These are phyloP conservation scores for Pyrenophora seminiperda DNA, from an alignment of 2,329 filamentous ascomycete species.

Conservation along the genomic window DNA sequence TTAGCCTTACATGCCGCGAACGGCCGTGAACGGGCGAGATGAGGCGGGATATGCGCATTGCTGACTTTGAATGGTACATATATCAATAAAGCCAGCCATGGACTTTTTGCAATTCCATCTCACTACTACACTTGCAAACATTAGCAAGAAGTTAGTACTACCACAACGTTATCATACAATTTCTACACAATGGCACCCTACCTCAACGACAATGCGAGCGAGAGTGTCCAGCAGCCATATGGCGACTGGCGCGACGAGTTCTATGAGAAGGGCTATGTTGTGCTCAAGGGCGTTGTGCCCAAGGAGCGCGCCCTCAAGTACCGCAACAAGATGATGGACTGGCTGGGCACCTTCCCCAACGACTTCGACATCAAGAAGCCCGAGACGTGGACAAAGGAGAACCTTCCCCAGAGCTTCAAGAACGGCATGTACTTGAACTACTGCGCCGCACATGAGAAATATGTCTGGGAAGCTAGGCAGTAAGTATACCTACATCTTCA, in stretches of 20 bases:
- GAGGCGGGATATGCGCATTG: not conserved
- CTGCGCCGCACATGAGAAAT: conserved; percentile 50
- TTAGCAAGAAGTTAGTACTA: not conserved
- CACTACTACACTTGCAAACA: not conserved
- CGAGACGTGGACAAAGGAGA: conserved; percentile 52
- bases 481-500: conserved; percentile 12
- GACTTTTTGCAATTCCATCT: not conserved
- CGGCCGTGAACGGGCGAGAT: conserved; percentile 15
- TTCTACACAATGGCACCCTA: conserved; percentile 9
- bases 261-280: conserved; percentile 34
- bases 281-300: conserved; percentile 33
- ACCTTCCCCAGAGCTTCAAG: conserved; percentile 47
- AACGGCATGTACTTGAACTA: conserved; percentile 50
- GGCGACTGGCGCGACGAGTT: conserved; percentile 43
- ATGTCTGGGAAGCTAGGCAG: conserved; percentile 51
- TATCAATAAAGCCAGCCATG: not conserved
- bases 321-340: conserved; percentile 37
- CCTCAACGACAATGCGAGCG: conserved; percentile 3
- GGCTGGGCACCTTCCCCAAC: conserved; percentile 36
- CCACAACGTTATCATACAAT: not conserved
- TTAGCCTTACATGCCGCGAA: not conserved
- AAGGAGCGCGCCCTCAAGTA: conserved; percentile 36
- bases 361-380: conserved; percentile 40
- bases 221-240: conserved; percentile 6
- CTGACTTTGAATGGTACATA: not conserved